Base-by-base conservation (phyloP, 2,329 filamentous ascomycete species). In the Nectriaceae sp. region DNA sequence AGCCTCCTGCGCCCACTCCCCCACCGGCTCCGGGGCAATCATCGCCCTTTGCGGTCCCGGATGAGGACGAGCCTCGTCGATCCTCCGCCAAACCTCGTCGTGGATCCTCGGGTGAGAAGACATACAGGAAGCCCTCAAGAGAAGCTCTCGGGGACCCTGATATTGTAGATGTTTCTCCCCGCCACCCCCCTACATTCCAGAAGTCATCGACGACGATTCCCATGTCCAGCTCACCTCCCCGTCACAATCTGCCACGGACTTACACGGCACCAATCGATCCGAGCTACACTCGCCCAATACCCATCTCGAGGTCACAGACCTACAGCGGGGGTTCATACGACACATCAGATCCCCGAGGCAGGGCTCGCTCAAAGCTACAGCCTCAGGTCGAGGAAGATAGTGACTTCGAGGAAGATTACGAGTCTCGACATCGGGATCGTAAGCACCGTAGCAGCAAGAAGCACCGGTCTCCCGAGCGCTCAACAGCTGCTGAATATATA, bases 401-500 rank as follows among this genome's bases (percentile, higher is more conserved):
- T 3, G 70, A 73, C 4, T 64, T 62, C 0, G 69, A 71, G 11
- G 70, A 71, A 2, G 62, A 64, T 1, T 63, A 69, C 18, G 64
- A 66, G 10, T 61, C 61, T 16, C 57, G 57, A 4, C 49, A 54
- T 8, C 60, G 59, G 11, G 61, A 68, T 18, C 60, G 63, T 45
- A 71, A 69, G 55, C 66, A 70, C 21, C 68, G 70, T 45, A 61
- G 59, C 49, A 66, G 62, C 55, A 67, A 65, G 57, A 68, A 65
- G 39, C 64, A 65, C 15, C 66, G 62, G 4, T 70, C 69, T 18
- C 68, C 69, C 11, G 69, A 56, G 10, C 55, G 24, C 24, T 6
- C 24, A 6, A 29, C 6, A 6, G 24, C 24, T 29, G 24, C 6
- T 13, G 24, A 29, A 29, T 29, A 29, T 29, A 13, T 29, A 6